Evolutionary conservation across 768 basidiomycete species (phyloP).

Genomic region (Lentinula edodes): DNA sequence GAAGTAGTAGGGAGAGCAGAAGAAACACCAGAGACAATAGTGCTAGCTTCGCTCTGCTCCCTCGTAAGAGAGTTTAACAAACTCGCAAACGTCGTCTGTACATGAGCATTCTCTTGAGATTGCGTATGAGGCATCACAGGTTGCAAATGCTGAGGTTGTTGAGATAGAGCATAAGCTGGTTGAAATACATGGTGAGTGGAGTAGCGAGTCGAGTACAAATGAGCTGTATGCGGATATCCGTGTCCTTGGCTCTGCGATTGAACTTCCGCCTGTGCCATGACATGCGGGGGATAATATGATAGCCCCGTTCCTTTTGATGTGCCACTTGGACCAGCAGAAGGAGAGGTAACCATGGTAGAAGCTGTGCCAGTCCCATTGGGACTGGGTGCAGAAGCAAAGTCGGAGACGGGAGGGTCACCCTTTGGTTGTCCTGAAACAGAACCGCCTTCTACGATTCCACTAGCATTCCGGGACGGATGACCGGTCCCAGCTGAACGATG

Average conservation of each 20-base stretch:
- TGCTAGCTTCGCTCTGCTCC: not conserved
- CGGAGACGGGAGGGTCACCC: not conserved
- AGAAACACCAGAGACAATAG: not conserved
- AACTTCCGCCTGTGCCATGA: slow-evolving; percentile 30
- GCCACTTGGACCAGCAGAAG: not conserved
- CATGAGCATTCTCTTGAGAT: not conserved
- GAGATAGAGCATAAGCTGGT: not conserved
- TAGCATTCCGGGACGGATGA: slow-evolving; percentile 17
- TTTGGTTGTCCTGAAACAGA: not conserved
- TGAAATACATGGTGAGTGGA: not conserved
- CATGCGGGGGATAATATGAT: slow-evolving; percentile 48
- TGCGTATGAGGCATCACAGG: not conserved
- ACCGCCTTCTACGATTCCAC: not conserved
- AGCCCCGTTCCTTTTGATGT: slow-evolving; percentile 17
- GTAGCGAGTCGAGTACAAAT: not conserved
- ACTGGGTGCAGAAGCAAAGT: not conserved
- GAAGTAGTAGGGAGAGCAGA: not conserved
- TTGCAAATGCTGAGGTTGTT: not conserved
- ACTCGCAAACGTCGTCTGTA: not conserved
- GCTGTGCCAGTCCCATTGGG: slow-evolving; percentile 23
- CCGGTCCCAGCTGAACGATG: not conserved
- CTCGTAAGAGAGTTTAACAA: not conserved
- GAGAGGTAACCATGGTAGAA: slow-evolving; percentile 5
- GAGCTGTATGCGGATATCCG: not conserved
- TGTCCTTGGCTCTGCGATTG: slow-evolving; percentile 12